These are phyloP conservation scores for Eucalyptus guilfoylei DNA, from an alignment of 345 rosid genomes.

Conservation along the genomic window DNA sequence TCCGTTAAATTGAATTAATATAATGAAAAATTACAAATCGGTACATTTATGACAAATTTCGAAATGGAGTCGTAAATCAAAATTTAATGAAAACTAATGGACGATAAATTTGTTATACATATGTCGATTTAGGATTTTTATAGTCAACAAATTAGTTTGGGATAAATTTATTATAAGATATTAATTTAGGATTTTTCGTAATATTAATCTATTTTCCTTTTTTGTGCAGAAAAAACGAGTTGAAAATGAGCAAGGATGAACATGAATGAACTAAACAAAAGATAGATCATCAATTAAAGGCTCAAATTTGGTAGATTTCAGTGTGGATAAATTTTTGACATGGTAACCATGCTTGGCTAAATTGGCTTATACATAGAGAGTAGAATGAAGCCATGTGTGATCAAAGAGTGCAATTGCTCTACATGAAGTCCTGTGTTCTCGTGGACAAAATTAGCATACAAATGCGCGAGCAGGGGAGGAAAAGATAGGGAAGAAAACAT, in stretches of 20 bases:
- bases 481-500: not conserved
- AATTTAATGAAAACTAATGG: fast-evolving
- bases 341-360: not conserved
- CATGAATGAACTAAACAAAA: not conserved
- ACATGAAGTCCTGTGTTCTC: not conserved
- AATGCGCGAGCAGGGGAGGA: not conserved
- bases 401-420: not conserved
- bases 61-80: too few species aligned
- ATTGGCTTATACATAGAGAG: not conserved
- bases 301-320: not conserved
- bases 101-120: fast-evolving
- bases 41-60: too few species aligned
- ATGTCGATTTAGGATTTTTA: fast-evolving
- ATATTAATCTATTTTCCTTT: too few species aligned
- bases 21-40: too few species aligned
- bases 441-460: not conserved
- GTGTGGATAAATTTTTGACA: not conserved
- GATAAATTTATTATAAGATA: too few species aligned
- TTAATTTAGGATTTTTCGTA: too few species aligned
- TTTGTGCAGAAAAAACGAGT: not conserved
- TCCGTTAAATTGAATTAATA: too few species aligned
- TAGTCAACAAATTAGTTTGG: too few species aligned
- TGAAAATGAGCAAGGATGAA: not conserved
- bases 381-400: not conserved
- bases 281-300: not conserved